Percentiles rank a stretch among this genome's conserved stretches.
These are phyloP conservation scores for Trichoderma semiorbis DNA, from an alignment of 2,329 filamentous ascomycete genomes.

Conservation along the genomic window DNA sequence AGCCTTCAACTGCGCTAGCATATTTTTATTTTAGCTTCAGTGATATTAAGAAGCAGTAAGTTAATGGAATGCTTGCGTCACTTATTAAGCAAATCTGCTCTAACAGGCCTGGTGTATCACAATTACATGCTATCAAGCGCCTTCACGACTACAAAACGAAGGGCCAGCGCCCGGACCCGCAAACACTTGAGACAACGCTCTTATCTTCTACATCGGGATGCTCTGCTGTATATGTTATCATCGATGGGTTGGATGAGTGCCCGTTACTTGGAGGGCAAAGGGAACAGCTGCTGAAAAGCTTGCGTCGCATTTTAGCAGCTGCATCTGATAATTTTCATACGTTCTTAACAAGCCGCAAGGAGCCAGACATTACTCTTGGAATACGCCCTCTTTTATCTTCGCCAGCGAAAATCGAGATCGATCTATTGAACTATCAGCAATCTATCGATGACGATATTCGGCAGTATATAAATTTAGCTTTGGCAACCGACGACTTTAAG, in stretches of 20 bases:
- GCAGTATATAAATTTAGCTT: background rate
- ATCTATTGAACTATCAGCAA: background rate
- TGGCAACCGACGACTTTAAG: background rate
- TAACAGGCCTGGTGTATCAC: background rate
- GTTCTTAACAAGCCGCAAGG: background rate
- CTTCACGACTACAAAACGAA: background rate
- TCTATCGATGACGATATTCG: background rate
- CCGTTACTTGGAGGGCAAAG: background rate
- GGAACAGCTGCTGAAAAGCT: background rate
- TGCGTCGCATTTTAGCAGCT: background rate
- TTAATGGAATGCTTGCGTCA: background rate
- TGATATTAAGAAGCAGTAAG: background rate
- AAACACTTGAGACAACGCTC: background rate
- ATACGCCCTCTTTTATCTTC: background rate
- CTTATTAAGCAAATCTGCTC: background rate
- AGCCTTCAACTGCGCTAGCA: background rate
- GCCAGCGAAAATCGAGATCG: background rate
- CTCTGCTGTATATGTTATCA: background rate
- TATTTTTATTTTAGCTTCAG: background rate
- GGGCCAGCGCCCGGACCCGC: background rate
- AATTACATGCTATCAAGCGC: background rate
- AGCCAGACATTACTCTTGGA: background rate
- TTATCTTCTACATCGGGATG: background rate
- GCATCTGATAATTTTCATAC: background rate
- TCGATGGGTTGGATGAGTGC: background rate